phyloP scores from a whole-genome alignment of 257 asterid species.

The Mitragyna speciosa region DNA sequence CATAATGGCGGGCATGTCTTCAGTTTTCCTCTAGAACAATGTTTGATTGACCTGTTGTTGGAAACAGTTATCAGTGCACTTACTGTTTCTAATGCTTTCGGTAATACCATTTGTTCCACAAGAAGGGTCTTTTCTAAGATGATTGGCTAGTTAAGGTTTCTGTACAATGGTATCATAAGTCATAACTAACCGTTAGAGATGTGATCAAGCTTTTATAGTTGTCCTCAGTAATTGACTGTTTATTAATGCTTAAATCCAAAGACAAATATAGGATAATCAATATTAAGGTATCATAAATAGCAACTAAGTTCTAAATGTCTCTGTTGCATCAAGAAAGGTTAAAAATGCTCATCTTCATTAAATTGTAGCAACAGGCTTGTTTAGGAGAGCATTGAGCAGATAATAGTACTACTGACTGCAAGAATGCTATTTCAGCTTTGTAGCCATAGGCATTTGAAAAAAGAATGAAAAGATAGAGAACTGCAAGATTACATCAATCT shows the following conservation, averaged over 20 bases:
- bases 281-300: constrained; percentile 1
- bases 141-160: not conserved
- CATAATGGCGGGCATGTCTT: not conserved
- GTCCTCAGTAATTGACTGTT: not conserved
- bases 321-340: constrained; percentile 16
- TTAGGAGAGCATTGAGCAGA: constrained; percentile 10
- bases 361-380: constrained; percentile 14
- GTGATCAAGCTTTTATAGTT: not conserved
- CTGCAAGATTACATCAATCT: constrained; percentile 13
- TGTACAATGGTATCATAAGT: not conserved
- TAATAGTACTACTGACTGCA: not conserved
- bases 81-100: not conserved
- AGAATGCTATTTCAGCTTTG: not conserved
- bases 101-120: not conserved
- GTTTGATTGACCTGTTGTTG: not conserved
- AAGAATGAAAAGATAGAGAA: not conserved
- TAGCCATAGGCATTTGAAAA: not conserved
- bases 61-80: not conserved
- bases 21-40: not conserved
- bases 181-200: not conserved
- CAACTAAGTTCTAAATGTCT: constrained; percentile 13
- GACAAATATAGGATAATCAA: not conserved
- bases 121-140: not conserved
- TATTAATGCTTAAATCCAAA: not conserved
- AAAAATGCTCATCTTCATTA: not conserved